phyloP scores from a whole-genome alignment of 176 grass and related monocot genomes.

The Neostapfia colusana region DNA sequence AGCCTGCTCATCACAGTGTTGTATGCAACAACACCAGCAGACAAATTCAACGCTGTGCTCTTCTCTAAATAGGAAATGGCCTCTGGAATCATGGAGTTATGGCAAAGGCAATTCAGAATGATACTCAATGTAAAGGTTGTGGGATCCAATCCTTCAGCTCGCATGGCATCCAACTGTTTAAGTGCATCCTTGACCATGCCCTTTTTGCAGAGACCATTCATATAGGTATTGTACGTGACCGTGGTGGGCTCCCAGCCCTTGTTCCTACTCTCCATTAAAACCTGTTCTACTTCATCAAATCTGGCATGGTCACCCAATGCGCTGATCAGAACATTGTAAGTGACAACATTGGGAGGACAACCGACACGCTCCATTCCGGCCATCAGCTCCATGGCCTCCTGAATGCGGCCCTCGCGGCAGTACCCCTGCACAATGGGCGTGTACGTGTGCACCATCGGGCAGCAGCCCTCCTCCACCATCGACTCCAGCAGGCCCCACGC shows the following conservation, averaged over 20 bases:
- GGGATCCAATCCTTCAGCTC: conserved; percentile 53
- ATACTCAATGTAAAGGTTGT: conserved; percentile 70
- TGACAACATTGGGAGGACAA: conserved; percentile 56
- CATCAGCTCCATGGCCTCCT: conserved; percentile 67
- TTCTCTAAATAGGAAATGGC: conserved; percentile 56
- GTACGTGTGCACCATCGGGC: conserved; percentile 60
- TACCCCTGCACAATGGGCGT: conserved; percentile 79
- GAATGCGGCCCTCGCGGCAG: conserved; percentile 57
- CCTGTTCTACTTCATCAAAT: conserved; percentile 56
- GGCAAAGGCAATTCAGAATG: conserved; percentile 70
- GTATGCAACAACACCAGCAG: conserved; percentile 54
- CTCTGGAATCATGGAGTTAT: conserved; percentile 51
- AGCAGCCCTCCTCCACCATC: conserved; percentile 62
- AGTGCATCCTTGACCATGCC: conserved; percentile 62
- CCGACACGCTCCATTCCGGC: conserved; percentile 50
- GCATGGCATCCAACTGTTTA: conserved; percentile 53
- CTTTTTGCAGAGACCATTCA: conserved; percentile 69
- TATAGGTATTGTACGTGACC: conserved; percentile 74
- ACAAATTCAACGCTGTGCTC: conserved; percentile 42
- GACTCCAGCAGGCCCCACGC: conserved; percentile 69
- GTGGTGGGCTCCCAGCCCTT: conserved; percentile 58
- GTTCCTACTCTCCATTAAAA: conserved; percentile 44
- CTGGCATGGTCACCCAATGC: conserved; percentile 49
- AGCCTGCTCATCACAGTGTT: conserved; percentile 82
- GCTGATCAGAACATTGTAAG: conserved; percentile 79